Conservation (phyloP, 257 asterid genomes). For the Solanum lycopersicoides region DNA sequence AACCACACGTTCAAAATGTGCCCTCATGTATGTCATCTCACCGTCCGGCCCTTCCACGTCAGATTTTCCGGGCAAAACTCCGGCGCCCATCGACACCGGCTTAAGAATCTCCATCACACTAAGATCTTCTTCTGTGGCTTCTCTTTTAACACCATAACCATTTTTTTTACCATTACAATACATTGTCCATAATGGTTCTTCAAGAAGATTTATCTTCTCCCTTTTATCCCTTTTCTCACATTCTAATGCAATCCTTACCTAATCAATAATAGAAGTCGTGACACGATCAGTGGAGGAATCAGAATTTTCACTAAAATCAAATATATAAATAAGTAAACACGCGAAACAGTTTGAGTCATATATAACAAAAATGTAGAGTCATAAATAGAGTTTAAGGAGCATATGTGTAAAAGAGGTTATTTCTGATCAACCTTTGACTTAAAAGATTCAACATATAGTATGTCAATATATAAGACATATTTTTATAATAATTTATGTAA, state of each 20-base stretch:
- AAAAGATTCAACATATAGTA: neutral
- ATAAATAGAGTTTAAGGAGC: neutral
- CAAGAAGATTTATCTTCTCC: conserved; percentile 28
- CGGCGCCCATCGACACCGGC: conserved; percentile 89
- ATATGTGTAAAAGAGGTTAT: neutral
- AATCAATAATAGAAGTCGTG: neutral
- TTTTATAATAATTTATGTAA: neutral
- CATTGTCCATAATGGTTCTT: conserved; percentile 84
- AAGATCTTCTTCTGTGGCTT: conserved; percentile 65
- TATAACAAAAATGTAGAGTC: neutral
- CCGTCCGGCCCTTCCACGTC: conserved; percentile 63
- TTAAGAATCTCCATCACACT: conserved; percentile 72
- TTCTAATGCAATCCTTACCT: conserved; percentile 26
- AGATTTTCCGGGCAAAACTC: conserved; percentile 63
- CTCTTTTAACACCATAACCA: conserved; percentile 60
- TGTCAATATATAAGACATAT: neutral
- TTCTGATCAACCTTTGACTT: neutral
- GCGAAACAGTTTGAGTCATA: neutral
- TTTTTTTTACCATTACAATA: conserved; percentile 73
- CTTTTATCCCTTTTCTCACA: conserved; percentile 25
- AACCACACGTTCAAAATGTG: conserved; percentile 71
- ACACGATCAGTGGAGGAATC: neutral
- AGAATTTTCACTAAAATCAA: neutral
- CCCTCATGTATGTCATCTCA: conserved; percentile 72
- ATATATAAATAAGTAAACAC: neutral